These are phyloP conservation scores for Paratinospora sagittata DNA, from an alignment of 164 flowering plant genomes.

Conservation along the genomic window DNA sequence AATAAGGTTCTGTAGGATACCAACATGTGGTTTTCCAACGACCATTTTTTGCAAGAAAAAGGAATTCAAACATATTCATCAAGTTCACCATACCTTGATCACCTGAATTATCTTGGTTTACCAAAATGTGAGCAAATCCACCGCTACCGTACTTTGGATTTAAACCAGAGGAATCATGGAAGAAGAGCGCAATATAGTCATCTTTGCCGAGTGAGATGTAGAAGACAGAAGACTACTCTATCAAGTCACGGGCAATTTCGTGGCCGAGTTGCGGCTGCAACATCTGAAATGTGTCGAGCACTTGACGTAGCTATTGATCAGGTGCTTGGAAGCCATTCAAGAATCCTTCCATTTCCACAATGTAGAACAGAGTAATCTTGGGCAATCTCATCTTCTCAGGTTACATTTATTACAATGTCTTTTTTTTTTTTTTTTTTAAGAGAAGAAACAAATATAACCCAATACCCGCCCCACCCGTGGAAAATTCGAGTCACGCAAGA, in stretches of 20 bases:
- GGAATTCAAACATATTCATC: background rate
- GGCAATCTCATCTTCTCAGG: slow-evolving; percentile 53
- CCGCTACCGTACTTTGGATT: slow-evolving; percentile 16
- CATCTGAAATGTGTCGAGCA: slow-evolving; percentile 55
- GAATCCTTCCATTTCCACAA: slow-evolving; percentile 45
- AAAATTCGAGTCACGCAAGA: too few species aligned
- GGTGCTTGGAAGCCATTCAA: slow-evolving; percentile 48
- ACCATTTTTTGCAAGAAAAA: too few species aligned
- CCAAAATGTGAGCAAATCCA: slow-evolving; percentile 39
- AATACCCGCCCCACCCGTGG: too few species aligned
- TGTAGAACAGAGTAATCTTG: slow-evolving; percentile 41
- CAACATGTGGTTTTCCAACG: too few species aligned
- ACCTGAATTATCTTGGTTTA: slow-evolving; percentile 35
- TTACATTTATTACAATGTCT: too few species aligned
- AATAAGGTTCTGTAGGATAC: too few species aligned
- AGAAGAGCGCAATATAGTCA: slow-evolving; percentile 45
- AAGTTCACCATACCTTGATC: slow-evolving; percentile 15
- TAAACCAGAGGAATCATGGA: slow-evolving; percentile 18
- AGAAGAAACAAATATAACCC: too few species aligned
- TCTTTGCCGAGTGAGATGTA: slow-evolving; percentile 70
- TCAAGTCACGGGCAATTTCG: slow-evolving; percentile 21
- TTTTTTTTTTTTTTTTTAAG: too few species aligned
- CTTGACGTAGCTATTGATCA: slow-evolving; percentile 64
- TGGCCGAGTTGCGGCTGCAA: slow-evolving; percentile 45
- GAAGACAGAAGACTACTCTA: slow-evolving; percentile 52